A percentile compares a stretch with the other conserved stretches of the same genome.
Conservation (phyloP, 2,329 filamentous ascomycete species). For the Phoma sp. region DNA sequence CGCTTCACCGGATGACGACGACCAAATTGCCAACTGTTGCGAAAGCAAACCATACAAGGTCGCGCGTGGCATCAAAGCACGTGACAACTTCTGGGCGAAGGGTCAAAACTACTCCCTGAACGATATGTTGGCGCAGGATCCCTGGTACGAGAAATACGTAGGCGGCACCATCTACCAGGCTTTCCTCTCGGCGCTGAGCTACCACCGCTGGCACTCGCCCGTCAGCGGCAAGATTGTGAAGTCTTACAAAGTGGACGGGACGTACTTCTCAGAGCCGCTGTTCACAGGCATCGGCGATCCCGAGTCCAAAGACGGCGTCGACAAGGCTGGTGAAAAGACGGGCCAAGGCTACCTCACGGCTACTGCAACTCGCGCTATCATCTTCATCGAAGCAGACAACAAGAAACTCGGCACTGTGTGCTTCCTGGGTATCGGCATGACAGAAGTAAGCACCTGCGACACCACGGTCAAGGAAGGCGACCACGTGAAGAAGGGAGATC, state of each 20-base stretch:
- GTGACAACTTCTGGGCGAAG: slow-evolving; percentile 72
- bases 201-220: slow-evolving; percentile 76
- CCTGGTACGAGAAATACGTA: slow-evolving; percentile 60
- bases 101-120: slow-evolving; percentile 69
- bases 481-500: slow-evolving; percentile 70
- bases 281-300: slow-evolving; percentile 55
- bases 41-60: slow-evolving; percentile 67
- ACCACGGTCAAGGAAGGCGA: slow-evolving; percentile 72
- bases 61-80: slow-evolving; percentile 57
- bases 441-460: slow-evolving; percentile 75
- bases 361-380: slow-evolving; percentile 71
- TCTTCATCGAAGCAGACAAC: slow-evolving; percentile 74
- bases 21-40: slow-evolving; percentile 67
- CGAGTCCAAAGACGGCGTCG: slow-evolving; percentile 47
- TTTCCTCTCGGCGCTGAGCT: slow-evolving; percentile 69
- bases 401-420: slow-evolving; percentile 70
- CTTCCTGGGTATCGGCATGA: slow-evolving; percentile 76
- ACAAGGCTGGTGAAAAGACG: slow-evolving; percentile 50
- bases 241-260: slow-evolving; percentile 65
- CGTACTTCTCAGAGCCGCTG: slow-evolving; percentile 69
- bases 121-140: slow-evolving; percentile 68
- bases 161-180: slow-evolving; percentile 74
- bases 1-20: slow-evolving; percentile 60
- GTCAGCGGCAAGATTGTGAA: slow-evolving; percentile 66
- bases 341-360: slow-evolving; percentile 71